Percentiles rank a stretch among this genome's conserved stretches.
These are phyloP conservation scores for Fusarium beomiforme DNA, from an alignment of 2,329 filamentous ascomycete species.

Conservation along the genomic window DNA sequence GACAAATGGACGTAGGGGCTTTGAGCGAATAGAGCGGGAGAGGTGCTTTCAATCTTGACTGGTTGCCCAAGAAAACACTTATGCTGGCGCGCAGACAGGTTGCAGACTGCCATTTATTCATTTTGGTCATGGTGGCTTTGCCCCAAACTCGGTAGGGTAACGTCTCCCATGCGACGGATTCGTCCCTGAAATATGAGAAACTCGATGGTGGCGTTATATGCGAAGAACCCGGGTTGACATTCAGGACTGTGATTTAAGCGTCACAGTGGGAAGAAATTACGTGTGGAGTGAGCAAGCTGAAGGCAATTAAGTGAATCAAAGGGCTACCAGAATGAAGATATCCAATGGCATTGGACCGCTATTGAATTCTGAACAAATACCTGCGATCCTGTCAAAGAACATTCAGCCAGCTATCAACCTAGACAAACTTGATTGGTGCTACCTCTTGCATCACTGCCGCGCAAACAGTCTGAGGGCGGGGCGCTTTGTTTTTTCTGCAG, in stretches of 20 bases:
- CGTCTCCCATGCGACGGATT: conserved; percentile 29
- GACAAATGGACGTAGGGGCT: conserved; percentile 30
- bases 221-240: conserved; percentile 12
- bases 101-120: conserved; percentile 29
- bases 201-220: conserved; percentile 22
- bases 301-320: neutral
- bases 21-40: conserved; percentile 26
- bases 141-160: conserved; percentile 22
- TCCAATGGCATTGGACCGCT: neutral
- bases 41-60: conserved; percentile 36
- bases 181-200: conserved; percentile 18
- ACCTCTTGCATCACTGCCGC: conserved; percentile 28
- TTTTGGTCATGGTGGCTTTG: conserved; percentile 31
- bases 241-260: conserved; percentile 3
- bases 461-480: conserved; percentile 21
- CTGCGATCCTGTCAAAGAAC: neutral
- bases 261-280: neutral
- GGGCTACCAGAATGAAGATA: neutral
- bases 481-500: conserved; percentile 13
- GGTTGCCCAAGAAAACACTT: conserved; percentile 28
- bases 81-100: conserved; percentile 33
- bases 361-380: neutral
- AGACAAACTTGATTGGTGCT: neutral
- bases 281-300: neutral
- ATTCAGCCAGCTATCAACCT: conserved; percentile 23